Percentiles rank a stretch among this genome's conserved stretches.
phyloP scores from a whole-genome alignment of 2,329 filamentous ascomycete species.

The Fusarium sp. region DNA sequence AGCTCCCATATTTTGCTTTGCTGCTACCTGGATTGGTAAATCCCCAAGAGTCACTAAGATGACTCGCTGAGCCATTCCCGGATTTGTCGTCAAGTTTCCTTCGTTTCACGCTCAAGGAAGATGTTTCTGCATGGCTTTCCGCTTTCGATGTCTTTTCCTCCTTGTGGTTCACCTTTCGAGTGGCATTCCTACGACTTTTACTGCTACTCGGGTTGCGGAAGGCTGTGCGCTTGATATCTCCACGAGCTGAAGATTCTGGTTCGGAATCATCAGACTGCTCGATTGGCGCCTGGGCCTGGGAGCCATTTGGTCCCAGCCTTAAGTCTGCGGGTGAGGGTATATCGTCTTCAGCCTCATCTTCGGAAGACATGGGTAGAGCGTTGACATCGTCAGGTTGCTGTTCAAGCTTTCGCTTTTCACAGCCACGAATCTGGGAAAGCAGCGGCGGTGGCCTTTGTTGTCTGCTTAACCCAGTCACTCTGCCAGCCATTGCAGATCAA shows the following conservation, averaged over 20 bases:
- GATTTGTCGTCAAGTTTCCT: constrained; percentile 7
- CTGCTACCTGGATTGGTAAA: constrained; percentile 32
- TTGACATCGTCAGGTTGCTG: constrained; percentile 27
- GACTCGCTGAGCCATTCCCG: constrained; percentile 29
- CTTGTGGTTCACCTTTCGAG: constrained; percentile 3
- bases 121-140: background rate
- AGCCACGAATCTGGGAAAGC: constrained; percentile 15
- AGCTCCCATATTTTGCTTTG: constrained; percentile 42
- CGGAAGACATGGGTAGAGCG: constrained; percentile 44
- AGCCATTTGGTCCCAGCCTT: background rate
- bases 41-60: constrained; percentile 35
- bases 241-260: constrained; percentile 39
- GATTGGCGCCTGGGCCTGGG: background rate
- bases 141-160: background rate
- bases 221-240: constrained; percentile 47
- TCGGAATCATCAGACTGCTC: constrained; percentile 38
- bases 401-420: constrained; percentile 13
- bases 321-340: background rate
- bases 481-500: constrained; percentile 1
- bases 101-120: constrained; percentile 28
- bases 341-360: constrained; percentile 38
- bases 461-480: constrained; percentile 37
- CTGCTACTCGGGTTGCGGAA: constrained; percentile 38
- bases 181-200: background rate
- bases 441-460: constrained; percentile 21